Evolutionary conservation across 2,329 filamentous ascomycete genomes (phyloP).

Genomic region (Talaromyces sp.): DNA sequence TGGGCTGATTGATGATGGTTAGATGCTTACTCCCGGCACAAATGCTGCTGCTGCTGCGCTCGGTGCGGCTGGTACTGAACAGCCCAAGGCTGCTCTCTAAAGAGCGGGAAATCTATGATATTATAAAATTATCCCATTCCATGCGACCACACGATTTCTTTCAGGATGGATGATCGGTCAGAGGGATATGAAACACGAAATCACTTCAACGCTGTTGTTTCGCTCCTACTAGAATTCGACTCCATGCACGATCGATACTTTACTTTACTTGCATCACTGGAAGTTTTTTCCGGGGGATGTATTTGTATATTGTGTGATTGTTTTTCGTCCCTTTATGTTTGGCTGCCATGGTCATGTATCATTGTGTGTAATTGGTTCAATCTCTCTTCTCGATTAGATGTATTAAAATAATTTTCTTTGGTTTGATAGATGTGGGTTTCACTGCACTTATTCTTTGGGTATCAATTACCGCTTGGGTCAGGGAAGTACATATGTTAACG

Average conservation of each 20-base stretch:
- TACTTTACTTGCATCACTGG: background rate
- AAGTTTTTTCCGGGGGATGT: background rate
- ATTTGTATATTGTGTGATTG: background rate
- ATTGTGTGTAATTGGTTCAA: slow-evolving; percentile 1
- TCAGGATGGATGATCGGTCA: background rate
- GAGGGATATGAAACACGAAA: background rate
- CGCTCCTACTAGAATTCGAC: background rate
- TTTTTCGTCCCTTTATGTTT: background rate
- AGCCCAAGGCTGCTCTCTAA: slow-evolving; percentile 17
- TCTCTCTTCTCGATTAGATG: slow-evolving; percentile 2
- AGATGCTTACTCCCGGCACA: slow-evolving; percentile 45
- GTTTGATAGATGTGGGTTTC: background rate
- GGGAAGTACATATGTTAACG: background rate
- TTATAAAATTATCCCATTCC: background rate
- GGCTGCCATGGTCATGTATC: background rate
- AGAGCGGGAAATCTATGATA: background rate
- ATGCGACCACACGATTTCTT: background rate
- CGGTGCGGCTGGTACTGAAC: slow-evolving; percentile 6
- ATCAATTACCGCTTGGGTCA: background rate
- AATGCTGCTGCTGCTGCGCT: slow-evolving; percentile 16
- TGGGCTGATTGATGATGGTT: background rate
- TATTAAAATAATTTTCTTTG: background rate
- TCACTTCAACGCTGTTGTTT: background rate
- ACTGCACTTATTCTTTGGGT: background rate
- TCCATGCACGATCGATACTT: background rate